Conservation (phyloP, 1,284 basidiomycete species). For the Thecaphora frezii region DNA sequence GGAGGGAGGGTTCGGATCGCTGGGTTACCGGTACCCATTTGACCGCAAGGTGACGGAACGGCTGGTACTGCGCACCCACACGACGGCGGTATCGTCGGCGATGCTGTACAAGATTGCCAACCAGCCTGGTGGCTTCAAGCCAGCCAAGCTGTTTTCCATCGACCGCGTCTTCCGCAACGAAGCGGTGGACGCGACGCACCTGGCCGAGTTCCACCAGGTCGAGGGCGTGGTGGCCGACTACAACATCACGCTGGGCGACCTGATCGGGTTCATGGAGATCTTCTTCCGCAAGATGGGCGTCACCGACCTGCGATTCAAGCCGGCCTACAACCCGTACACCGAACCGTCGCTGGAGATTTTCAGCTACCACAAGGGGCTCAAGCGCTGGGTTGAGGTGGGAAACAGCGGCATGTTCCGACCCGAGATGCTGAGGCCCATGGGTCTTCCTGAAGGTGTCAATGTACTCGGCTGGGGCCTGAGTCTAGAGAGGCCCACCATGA, state of each 20-base stretch:
- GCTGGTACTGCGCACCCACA: slow-evolving; percentile 92
- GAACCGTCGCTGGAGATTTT: slow-evolving; percentile 99
- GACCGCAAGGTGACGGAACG: slow-evolving; percentile 85
- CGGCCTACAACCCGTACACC: slow-evolving; percentile 75
- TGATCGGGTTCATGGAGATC: slow-evolving; percentile 71
- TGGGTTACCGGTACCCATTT: slow-evolving; percentile 98
- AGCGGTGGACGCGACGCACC: slow-evolving; percentile 97
- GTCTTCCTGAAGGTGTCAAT: slow-evolving; percentile 92
- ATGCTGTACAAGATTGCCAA: slow-evolving; percentile 82
- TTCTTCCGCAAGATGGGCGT: slow-evolving; percentile 99
- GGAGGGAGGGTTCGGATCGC: slow-evolving; percentile 86
- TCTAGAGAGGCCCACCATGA: slow-evolving; percentile 98
- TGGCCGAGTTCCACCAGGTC: slow-evolving; percentile 99
- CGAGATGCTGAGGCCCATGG: slow-evolving; percentile 96
- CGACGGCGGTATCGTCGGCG: slow-evolving; percentile 88
- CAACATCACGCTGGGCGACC: slow-evolving; percentile 88
- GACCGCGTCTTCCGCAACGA: slow-evolving; percentile 99
- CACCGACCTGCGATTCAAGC: slow-evolving; percentile 90
- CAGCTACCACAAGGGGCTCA: slow-evolving; percentile 90
- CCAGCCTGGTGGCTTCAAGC: slow-evolving; percentile 78
- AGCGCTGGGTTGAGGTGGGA: slow-evolving; percentile 89
- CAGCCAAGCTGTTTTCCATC: slow-evolving; percentile 95
- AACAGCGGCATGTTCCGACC: slow-evolving; percentile 98
- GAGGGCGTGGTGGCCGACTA: slow-evolving; percentile 98
- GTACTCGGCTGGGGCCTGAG: slow-evolving; percentile 96